phyloP scores from a whole-genome alignment of 1,139 yeast genomes.

The Pneumocystis murina region DNA sequence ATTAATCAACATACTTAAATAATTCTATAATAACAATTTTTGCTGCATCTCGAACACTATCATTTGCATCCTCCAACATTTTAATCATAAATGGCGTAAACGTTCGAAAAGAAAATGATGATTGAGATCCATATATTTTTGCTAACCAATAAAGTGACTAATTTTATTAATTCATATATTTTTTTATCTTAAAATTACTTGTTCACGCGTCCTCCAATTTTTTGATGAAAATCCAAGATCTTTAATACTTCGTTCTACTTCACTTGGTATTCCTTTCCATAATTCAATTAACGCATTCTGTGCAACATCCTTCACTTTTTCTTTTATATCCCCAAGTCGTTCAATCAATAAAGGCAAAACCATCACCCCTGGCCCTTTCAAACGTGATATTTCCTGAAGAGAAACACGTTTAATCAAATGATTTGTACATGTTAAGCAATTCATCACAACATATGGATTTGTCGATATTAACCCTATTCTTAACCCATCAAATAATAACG shows the following conservation, averaged over 20 bases:
- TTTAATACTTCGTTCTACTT: slow-evolving; percentile 37
- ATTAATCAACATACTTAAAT: slow-evolving; percentile 21
- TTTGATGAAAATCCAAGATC: slow-evolving; percentile 39
- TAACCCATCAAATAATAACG: neutral
- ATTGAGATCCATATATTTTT: slow-evolving; percentile 19
- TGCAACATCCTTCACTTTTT: slow-evolving; percentile 35
- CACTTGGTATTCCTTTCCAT: slow-evolving; percentile 48
- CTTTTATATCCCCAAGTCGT: slow-evolving; percentile 36
- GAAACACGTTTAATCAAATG: slow-evolving; percentile 64
- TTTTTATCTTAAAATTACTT: slow-evolving; percentile 26
- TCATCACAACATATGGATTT: neutral
- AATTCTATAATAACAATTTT: slow-evolving; percentile 28
- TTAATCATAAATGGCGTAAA: slow-evolving; percentile 31
- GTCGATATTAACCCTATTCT: neutral
- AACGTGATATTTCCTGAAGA: slow-evolving; percentile 48
- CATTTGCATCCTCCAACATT: slow-evolving; percentile 26
- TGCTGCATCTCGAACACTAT: slow-evolving; percentile 25
- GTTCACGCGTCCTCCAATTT: slow-evolving; percentile 31
- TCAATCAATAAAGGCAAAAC: slow-evolving; percentile 46
- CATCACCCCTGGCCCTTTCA: slow-evolving; percentile 35
- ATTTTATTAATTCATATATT: slow-evolving; percentile 16
- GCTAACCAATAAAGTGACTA: slow-evolving; percentile 22
- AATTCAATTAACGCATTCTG: slow-evolving; percentile 46
- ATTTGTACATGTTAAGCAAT: slow-evolving; percentile 46
- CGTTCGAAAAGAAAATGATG: slow-evolving; percentile 30